Evolutionary conservation across 140 eudicot species (phyloP).

Genomic region (Bidens hawaiensis): DNA sequence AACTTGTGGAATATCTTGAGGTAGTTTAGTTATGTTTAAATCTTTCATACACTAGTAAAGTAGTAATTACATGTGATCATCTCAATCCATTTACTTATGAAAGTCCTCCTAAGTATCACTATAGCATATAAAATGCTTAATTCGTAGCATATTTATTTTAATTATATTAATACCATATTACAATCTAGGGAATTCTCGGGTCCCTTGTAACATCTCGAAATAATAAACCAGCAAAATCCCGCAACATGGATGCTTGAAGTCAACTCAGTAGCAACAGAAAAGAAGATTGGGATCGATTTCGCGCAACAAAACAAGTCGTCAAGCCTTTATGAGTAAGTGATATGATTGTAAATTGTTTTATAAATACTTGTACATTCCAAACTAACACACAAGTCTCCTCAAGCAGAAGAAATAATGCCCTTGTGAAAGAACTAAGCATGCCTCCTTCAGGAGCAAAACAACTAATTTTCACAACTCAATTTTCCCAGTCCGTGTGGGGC

Average conservation of each 20-base stretch:
- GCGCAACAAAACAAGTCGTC: constrained; percentile 33
- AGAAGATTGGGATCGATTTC: constrained; percentile 30
- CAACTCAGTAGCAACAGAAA: constrained; percentile 31
- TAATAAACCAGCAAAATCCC: constrained; percentile 30
- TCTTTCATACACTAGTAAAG: neutral
- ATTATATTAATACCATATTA: too few relatives aligned
- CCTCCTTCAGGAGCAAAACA: constrained; percentile 40
- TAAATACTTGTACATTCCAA: neutral
- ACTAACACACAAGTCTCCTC: constrained; percentile 16
- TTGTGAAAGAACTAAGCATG: constrained; percentile 33
- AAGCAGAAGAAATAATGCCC: constrained; percentile 27
- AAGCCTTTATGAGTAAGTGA: constrained; percentile 30
- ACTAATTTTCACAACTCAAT: constrained; percentile 29
- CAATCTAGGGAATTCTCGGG: constrained; percentile 30
- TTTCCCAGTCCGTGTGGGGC: constrained; percentile 32
- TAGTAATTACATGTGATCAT: neutral
- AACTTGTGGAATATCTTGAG: constrained; percentile 47
- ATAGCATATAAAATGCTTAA: too few relatives aligned
- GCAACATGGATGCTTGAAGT: constrained; percentile 50
- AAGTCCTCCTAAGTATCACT: too few relatives aligned
- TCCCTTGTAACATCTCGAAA: too few relatives aligned
- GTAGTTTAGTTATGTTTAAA: constrained; percentile 10
- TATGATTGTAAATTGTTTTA: neutral
- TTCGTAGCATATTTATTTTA: too few relatives aligned
- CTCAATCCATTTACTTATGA: neutral